Conservation (phyloP, 208 protist species). For the Trypanosoma boissoni region DNA sequence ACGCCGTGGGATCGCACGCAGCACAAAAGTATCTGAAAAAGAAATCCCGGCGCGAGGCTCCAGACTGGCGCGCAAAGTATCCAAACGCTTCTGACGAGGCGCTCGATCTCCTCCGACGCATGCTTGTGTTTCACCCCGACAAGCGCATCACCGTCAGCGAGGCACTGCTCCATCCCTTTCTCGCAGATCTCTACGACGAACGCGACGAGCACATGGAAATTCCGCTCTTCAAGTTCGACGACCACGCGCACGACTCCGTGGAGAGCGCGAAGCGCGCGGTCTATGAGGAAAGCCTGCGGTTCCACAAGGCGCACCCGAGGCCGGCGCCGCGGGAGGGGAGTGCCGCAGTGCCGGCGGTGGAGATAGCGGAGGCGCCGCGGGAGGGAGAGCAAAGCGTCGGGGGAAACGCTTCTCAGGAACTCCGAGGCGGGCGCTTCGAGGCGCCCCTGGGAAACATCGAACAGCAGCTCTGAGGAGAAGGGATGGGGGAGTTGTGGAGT, state of each 20-base stretch:
- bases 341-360: slow-evolving; percentile 34
- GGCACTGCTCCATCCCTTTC: slow-evolving; percentile 88
- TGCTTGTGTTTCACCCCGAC: slow-evolving; percentile 93
- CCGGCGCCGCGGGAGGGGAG: slow-evolving; percentile 7
- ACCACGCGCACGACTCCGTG: slow-evolving; percentile 67
- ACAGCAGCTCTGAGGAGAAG: neutral
- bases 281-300: slow-evolving; percentile 74
- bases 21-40: slow-evolving; percentile 90
- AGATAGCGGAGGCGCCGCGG: slow-evolving; percentile 61
- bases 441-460: slow-evolving; percentile 1
- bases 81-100: slow-evolving; percentile 71
- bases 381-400: slow-evolving; percentile 81
- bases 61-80: slow-evolving; percentile 75
- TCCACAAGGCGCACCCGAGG: slow-evolving; percentile 50
- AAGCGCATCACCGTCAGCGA: slow-evolving; percentile 90
- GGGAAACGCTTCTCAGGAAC: slow-evolving; percentile 18
- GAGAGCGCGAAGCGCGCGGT: slow-evolving; percentile 85
- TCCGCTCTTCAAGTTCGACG: slow-evolving; percentile 77
- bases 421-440: slow-evolving; percentile 13
- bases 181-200: slow-evolving; percentile 83
- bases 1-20: slow-evolving; percentile 57
- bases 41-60: slow-evolving; percentile 42
- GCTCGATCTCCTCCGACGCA: slow-evolving; percentile 87
- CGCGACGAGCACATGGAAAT: slow-evolving; percentile 55
- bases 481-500: slow-evolving; percentile 12